Evolutionary conservation across 2,329 filamentous ascomycete genomes (phyloP).

Genomic region (Exophiala viscosa): DNA sequence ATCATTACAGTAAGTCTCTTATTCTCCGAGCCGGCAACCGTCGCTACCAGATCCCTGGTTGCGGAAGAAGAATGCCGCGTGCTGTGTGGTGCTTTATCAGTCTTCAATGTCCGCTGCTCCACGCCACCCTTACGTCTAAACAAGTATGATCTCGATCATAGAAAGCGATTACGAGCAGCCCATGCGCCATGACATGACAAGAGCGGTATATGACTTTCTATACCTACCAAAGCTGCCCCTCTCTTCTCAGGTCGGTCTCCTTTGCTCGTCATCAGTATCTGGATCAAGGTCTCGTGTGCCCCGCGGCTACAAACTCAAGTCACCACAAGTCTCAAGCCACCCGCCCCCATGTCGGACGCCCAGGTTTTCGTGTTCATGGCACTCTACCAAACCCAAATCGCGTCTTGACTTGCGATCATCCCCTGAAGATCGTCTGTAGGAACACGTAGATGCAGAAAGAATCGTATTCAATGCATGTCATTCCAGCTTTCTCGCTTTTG

Average conservation of each 20-base stretch:
- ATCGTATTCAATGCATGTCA: background rate
- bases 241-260: background rate
- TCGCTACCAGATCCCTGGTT: constrained; percentile 1
- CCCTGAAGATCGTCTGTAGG: background rate
- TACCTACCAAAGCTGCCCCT: background rate
- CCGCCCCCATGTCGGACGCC: constrained; percentile 12
- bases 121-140: too few species aligned
- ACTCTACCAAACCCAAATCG: constrained; percentile 7
- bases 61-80: too few species aligned
- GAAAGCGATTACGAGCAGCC: too few species aligned
- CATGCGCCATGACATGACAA: too few species aligned
- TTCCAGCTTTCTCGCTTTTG: background rate
- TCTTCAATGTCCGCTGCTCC: too few species aligned
- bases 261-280: too few species aligned
- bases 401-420: background rate
- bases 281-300: background rate
- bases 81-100: too few species aligned
- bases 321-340: constrained; percentile 17
- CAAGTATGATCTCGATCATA: too few species aligned
- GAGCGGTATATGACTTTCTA: background rate
- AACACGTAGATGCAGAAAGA: background rate
- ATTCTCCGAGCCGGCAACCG: background rate
- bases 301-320: constrained; percentile 4
- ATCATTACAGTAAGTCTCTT: too few species aligned
- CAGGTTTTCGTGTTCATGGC: constrained; percentile 5